Conservation (phyloP, 108 stramenopile genomes). For the Pelagomonas calceolata region DNA sequence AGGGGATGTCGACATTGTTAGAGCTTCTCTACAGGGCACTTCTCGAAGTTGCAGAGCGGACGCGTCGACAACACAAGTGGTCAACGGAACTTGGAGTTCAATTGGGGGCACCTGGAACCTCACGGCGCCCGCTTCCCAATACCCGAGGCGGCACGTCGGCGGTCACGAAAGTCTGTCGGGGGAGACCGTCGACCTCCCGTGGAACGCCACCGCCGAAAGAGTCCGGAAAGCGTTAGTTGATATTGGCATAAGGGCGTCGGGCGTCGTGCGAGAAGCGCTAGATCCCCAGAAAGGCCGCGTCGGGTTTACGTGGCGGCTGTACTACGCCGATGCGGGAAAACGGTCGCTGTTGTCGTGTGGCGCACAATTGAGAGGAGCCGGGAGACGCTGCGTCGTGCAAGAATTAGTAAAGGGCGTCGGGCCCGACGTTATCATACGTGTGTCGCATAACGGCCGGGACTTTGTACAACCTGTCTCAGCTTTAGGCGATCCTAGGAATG, state of each 20-base stretch:
- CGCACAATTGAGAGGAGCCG: background rate
- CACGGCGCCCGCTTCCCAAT: background rate
- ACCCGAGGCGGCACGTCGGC: background rate
- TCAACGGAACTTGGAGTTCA: background rate
- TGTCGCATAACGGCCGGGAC: slow-evolving; percentile 11
- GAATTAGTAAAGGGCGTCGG: background rate
- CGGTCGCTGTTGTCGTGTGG: background rate
- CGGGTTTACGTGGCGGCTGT: background rate
- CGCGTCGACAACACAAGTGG: background rate
- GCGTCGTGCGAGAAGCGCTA: background rate
- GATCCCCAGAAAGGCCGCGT: background rate
- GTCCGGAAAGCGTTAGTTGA: background rate
- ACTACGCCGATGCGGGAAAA: background rate
- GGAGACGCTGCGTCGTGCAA: background rate
- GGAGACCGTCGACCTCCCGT: background rate
- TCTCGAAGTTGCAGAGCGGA: background rate
- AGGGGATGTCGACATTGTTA: background rate
- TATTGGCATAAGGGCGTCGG: background rate
- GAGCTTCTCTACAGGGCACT: background rate
- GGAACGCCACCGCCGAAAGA: background rate
- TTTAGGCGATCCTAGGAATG: no score
- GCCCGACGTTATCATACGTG: slow-evolving; percentile 2
- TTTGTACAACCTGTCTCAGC: no score
- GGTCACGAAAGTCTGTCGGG: no score
- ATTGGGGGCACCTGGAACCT: background rate